These are phyloP conservation scores for Clitoria ternatea DNA, from an alignment of 306 rosid genomes.

Conservation along the genomic window DNA sequence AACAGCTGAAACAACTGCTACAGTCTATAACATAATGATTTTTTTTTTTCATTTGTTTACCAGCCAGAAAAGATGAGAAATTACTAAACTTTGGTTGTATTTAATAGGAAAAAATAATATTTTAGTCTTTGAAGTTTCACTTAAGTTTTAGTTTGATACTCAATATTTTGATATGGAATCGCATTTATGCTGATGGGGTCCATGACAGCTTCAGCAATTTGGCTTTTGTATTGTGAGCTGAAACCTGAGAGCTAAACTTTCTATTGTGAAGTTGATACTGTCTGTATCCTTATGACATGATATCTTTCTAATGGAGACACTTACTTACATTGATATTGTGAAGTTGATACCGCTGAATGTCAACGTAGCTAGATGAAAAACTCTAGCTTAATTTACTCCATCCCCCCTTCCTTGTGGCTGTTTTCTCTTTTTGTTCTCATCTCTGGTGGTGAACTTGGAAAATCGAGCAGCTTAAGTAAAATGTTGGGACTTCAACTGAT, in stretches of 20 bases:
- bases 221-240: neutral
- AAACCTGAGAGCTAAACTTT: slow-evolving; percentile 2
- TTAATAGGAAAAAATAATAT: no score
- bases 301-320: slow-evolving; percentile 1
- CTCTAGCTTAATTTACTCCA: neutral
- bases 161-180: neutral
- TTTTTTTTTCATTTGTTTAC: neutral
- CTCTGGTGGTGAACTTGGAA: slow-evolving; percentile 13
- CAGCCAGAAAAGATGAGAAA: neutral
- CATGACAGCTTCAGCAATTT: neutral
- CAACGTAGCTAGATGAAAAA: neutral
- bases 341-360: slow-evolving; percentile 6
- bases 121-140: neutral
- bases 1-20: neutral
- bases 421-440: neutral
- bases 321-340: neutral
- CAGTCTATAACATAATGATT: neutral
- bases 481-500: neutral
- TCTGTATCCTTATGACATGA: neutral
- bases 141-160: no score
- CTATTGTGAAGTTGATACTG: no score
- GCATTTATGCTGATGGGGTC: neutral
- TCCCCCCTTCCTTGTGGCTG: neutral
- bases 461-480: neutral
- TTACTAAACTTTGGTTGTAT: neutral